phyloP scores from a whole-genome alignment of 2,329 filamentous ascomycete species.

The Alternaria tenuissima region DNA sequence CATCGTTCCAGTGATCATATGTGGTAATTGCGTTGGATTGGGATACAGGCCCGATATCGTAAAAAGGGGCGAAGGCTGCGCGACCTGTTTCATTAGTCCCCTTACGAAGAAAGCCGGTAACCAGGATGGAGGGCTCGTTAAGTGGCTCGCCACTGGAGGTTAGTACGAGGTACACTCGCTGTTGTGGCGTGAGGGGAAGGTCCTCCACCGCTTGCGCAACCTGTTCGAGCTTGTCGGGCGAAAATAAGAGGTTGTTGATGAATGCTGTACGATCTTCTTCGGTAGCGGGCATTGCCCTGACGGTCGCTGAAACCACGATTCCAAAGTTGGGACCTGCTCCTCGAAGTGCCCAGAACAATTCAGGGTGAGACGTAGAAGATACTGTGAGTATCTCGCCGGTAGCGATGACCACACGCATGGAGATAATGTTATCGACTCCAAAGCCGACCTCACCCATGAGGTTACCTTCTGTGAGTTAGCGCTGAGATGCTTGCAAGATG shows the following conservation, averaged over 20 bases:
- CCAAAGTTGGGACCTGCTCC: constrained; percentile 49
- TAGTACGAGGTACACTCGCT: constrained; percentile 50
- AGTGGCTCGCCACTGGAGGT: constrained; percentile 32
- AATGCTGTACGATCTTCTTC: constrained; percentile 35
- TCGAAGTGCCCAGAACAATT: constrained; percentile 51
- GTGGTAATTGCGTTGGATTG: constrained; percentile 36
- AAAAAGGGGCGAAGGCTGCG: constrained; percentile 49
- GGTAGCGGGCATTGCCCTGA: constrained; percentile 47
- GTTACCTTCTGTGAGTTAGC: constrained; percentile 47
- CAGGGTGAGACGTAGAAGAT: constrained; percentile 29
- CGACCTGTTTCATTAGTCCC: constrained; percentile 45
- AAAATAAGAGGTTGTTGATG: constrained; percentile 35
- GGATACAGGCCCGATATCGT: constrained; percentile 40
- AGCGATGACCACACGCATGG: constrained; percentile 36
- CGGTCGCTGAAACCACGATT: constrained; percentile 47
- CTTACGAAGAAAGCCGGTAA: constrained; percentile 45
- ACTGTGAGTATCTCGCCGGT: constrained; percentile 43
- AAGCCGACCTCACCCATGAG: constrained; percentile 64
- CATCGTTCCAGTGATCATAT: constrained; percentile 54
- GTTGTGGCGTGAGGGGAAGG: constrained; percentile 46
- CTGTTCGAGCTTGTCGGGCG: constrained; percentile 39
- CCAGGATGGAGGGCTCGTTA: constrained; percentile 32
- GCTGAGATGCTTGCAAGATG: background rate
- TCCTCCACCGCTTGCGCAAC: constrained; percentile 51
- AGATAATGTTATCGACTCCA: constrained; percentile 59